phyloP scores from a whole-genome alignment of 2,329 filamentous ascomycete species.

The Juglanconis oblonga region DNA sequence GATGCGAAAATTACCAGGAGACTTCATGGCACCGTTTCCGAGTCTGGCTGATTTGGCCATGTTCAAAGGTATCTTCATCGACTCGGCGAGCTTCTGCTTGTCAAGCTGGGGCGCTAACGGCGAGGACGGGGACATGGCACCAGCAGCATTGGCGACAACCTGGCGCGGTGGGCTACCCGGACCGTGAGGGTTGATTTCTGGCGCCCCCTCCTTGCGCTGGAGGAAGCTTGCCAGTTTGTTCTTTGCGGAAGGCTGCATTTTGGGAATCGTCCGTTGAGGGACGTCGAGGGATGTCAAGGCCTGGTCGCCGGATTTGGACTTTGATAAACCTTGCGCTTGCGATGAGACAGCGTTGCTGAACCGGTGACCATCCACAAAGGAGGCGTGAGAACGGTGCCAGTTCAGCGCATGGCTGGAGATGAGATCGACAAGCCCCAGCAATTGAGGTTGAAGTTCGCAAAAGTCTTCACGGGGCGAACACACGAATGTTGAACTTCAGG shows the following conservation, averaged over 20 bases:
- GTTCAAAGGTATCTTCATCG: conserved; percentile 16
- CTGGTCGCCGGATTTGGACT: not conserved
- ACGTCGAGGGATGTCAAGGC: not conserved
- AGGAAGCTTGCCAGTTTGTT: conserved; percentile 33
- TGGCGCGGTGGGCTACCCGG: conserved; percentile 19
- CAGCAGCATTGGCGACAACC: not conserved
- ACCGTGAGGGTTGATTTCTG: conserved; percentile 9
- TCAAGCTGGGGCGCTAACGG: conserved; percentile 5
- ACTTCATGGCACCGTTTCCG: not conserved
- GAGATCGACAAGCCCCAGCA: not conserved
- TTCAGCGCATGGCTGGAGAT: not conserved
- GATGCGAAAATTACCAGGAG: not conserved
- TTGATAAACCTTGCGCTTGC: not conserved
- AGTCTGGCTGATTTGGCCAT: not conserved
- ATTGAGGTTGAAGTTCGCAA: not conserved
- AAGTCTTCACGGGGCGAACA: not conserved
- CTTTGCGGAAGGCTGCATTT: conserved; percentile 29
- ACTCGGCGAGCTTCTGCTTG: not conserved
- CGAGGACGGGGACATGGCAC: not conserved
- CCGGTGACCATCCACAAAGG: not conserved
- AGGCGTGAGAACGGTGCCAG: not conserved
- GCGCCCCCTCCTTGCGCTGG: conserved; percentile 5
- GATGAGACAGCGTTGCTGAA: not conserved
- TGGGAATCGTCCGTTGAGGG: conserved; percentile 15
- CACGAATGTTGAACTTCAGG: not conserved